These are phyloP conservation scores for Penicillium malachiteum DNA, from an alignment of 495 filamentous ascomycete genomes.

Conservation along the genomic window DNA sequence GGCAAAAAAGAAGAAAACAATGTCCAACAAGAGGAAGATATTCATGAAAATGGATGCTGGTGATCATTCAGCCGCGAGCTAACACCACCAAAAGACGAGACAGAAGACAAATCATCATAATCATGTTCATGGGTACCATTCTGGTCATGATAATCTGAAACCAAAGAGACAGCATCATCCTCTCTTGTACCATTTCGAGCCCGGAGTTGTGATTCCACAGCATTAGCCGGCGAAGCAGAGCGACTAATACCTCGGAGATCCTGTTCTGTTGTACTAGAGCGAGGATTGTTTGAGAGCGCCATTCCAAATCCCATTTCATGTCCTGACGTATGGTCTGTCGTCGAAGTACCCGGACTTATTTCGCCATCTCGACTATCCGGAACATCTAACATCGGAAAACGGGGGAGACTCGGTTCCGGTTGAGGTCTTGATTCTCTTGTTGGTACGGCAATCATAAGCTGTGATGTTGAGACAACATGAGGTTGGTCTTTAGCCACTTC, in stretches of 20 bases:
- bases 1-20: too few relatives aligned
- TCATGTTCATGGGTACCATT: conserved; percentile 9
- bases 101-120: conserved; percentile 37
- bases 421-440: not conserved
- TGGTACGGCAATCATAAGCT: conserved; percentile 11
- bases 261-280: conserved; percentile 13
- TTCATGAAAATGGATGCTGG: conserved; percentile 3
- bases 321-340: not conserved
- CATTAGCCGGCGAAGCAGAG: conserved; percentile 6
- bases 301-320: conserved; percentile 14
- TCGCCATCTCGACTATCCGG: conserved; percentile 2
- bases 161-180: conserved; percentile 30
- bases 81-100: conserved; percentile 34
- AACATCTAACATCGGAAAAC: conserved; percentile 11
- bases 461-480: conserved; percentile 16
- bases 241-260: conserved; percentile 7
- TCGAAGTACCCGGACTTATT: not conserved
- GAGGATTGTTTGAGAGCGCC: conserved; percentile 17
- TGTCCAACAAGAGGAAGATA: too few relatives aligned
- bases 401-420: conserved; percentile 1
- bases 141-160: conserved; percentile 27
- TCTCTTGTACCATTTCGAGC: not conserved
- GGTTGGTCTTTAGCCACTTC: conserved; percentile 12
- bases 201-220: not conserved
- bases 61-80: not conserved